Conservation (phyloP, 148 eudicot genomes). For the Rhododendron molle region DNA sequence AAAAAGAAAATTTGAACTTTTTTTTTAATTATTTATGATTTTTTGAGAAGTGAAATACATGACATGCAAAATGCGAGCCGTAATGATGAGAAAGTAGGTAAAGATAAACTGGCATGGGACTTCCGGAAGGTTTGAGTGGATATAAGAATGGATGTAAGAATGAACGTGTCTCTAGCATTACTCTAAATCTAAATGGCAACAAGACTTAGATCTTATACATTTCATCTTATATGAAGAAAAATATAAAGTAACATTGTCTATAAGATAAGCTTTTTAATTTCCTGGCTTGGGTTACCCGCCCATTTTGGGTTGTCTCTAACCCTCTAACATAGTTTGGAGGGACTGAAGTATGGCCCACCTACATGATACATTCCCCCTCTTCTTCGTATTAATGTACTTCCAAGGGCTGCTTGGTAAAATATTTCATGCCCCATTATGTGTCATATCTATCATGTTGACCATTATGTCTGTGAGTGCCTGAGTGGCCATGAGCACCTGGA, state of each 20-base stretch:
- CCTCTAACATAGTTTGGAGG: constrained; percentile 18
- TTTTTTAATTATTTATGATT: neutral
- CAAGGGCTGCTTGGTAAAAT: constrained; percentile 1
- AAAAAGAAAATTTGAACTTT: neutral
- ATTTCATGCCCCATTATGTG: constrained; percentile 19
- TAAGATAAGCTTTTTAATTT: constrained; percentile 11
- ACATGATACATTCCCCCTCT: constrained; percentile 20
- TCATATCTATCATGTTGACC: constrained; percentile 21
- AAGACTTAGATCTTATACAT: neutral
- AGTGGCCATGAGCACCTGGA: constrained; percentile 9
- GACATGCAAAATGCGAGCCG: neutral
- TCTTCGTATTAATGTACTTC: constrained; percentile 1
- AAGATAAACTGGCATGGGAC: too few relatives aligned
- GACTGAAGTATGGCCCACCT: constrained; percentile 11
- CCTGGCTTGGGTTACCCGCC: constrained; percentile 17
- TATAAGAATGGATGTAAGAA: neutral
- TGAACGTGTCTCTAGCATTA: neutral
- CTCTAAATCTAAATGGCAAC: neutral
- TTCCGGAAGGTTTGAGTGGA: too few relatives aligned
- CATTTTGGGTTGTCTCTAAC: constrained; percentile 32
- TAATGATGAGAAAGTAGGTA: neutral
- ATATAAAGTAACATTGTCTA: neutral
- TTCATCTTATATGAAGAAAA: neutral
- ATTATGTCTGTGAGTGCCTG: constrained; percentile 6
- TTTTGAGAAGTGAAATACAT: neutral